Base-by-base conservation (phyloP, 1,139 yeast species). In the Taphrina pruni region DNA sequence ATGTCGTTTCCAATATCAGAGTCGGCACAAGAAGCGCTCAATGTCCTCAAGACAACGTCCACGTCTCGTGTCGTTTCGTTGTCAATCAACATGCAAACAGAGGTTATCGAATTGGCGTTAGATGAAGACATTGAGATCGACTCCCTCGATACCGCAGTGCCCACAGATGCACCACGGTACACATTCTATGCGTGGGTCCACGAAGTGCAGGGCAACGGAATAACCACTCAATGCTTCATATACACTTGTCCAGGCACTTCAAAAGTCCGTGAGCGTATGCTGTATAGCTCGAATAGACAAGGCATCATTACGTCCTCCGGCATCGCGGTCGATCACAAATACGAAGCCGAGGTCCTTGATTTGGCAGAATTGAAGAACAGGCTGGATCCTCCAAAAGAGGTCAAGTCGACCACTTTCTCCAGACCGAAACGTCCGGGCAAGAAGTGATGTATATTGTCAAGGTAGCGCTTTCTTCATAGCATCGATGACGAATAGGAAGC, bases 211-310 rank as follows among this genome's bases (percentile, higher is more conserved):
- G 69, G 36, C 60, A 17, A 14, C 32, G 58, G 41, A 20, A 46
- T 46, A 60, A 67, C 66, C 50, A 70, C 60, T 0, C 74, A 74
- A 64, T 85, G 84, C 45, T 91, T 94, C 77, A 86, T 93, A 51
- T 91, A 91, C 76, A 84, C 94, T 6, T 93, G 97, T 78, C 98
- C 99, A 2, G 86, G 95, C 0, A 92, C 94, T 1, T 89, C 97
- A 38, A 88, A 88, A 77, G 95, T 94, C 60, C 89, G 88, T 78
- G 96, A 92, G 69, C 85, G 98, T 74, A 94, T 94, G 98, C 78
- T 93, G 60, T 92, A 91, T 76, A 98, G 98, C 1, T 85, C 97
- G 1, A 88, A 88, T 72, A 88, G 92, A 75, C 75, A 71, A 68
- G 74, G 66, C 58, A 38, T 48, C 56, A 38, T 60, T 20, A 39